These are phyloP conservation scores for Nothophaeocryptopus gaeumannii DNA, from an alignment of 2,329 filamentous ascomycete genomes.

Conservation along the genomic window DNA sequence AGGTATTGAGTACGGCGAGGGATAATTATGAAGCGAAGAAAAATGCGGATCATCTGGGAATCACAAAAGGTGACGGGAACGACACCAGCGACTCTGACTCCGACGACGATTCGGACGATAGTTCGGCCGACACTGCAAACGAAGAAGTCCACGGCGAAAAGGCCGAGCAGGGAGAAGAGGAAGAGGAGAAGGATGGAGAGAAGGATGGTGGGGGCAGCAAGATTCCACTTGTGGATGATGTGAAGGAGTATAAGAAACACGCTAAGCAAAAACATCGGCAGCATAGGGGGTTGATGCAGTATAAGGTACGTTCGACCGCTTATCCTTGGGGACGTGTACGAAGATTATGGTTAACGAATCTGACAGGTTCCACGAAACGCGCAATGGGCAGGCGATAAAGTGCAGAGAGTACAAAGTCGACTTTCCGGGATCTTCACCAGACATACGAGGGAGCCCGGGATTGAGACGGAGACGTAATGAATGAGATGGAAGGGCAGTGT, in stretches of 20 bases:
- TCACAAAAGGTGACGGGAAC: conserved; percentile 13
- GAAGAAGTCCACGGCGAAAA: neutral
- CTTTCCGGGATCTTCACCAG: conserved; percentile 55
- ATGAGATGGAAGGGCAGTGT: neutral
- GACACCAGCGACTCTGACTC: conserved; percentile 16
- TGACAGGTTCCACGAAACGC: conserved; percentile 49
- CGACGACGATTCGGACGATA: conserved; percentile 19
- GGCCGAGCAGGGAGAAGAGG: no score
- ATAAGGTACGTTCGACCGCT: conserved; percentile 49
- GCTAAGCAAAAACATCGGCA: conserved; percentile 61
- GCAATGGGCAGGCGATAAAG: conserved; percentile 60
- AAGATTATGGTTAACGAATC: neutral
- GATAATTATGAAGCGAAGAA: conserved; percentile 51
- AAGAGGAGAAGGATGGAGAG: conserved; percentile 7
- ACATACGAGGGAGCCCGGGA: conserved; percentile 55
- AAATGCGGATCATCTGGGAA: conserved; percentile 29
- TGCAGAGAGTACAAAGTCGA: conserved; percentile 50
- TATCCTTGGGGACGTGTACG: no score
- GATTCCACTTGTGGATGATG: conserved; percentile 46
- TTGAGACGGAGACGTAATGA: conserved; percentile 66
- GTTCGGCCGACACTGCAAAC: neutral
- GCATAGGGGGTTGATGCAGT: conserved; percentile 72
- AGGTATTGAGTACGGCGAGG: conserved; percentile 60
- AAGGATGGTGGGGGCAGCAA: conserved; percentile 26
- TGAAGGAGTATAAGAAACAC: conserved; percentile 61